A percentile compares a stretch with the other conserved stretches of the same genome.
Evolutionary conservation across 2,329 filamentous ascomycete genomes (phyloP).

Genomic region (Monosporascus cannonballus): DNA sequence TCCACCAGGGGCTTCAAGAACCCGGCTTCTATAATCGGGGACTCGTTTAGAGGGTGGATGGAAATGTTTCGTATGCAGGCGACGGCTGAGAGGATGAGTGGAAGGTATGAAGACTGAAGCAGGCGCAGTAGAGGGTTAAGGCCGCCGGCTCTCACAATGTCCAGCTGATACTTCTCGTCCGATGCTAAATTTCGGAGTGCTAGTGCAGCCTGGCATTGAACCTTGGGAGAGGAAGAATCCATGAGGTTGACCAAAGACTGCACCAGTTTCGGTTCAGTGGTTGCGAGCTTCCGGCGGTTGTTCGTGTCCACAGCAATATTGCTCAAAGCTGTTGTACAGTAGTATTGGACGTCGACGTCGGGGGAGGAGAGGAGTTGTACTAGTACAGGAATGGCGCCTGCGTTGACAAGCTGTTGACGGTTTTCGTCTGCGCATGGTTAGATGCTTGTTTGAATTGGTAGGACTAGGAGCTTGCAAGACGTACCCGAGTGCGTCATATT

Average conservation of each 20-base stretch:
- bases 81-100: constrained; percentile 91
- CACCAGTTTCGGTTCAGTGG: constrained; percentile 85
- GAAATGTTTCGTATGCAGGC: constrained; percentile 99
- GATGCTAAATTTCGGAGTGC: constrained; percentile 93
- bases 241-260: constrained; percentile 93
- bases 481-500: constrained; percentile 99
- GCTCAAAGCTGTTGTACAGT: constrained; percentile 96
- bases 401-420: constrained; percentile 92
- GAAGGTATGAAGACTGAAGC: constrained; percentile 90
- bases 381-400: constrained; percentile 94
- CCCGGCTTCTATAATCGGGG: constrained; percentile 95
- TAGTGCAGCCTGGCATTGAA: constrained; percentile 93
- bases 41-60: constrained; percentile 96
- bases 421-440: constrained; percentile 69
- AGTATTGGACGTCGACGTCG: constrained; percentile 98
- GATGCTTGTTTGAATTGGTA: neutral
- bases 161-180: constrained; percentile 97
- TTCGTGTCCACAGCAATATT: constrained; percentile 94
- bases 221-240: constrained; percentile 95
- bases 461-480: constrained; percentile 17
- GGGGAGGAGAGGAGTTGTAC: constrained; percentile 88
- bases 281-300: constrained; percentile 85
- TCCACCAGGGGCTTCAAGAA: constrained; percentile 93
- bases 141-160: constrained; percentile 87
- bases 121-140: constrained; percentile 80